Evolutionary conservation across 1,284 basidiomycete species (phyloP), one percentile per base, ranked within the genome.

Genomic region (Malassezia psittaci): DNA sequence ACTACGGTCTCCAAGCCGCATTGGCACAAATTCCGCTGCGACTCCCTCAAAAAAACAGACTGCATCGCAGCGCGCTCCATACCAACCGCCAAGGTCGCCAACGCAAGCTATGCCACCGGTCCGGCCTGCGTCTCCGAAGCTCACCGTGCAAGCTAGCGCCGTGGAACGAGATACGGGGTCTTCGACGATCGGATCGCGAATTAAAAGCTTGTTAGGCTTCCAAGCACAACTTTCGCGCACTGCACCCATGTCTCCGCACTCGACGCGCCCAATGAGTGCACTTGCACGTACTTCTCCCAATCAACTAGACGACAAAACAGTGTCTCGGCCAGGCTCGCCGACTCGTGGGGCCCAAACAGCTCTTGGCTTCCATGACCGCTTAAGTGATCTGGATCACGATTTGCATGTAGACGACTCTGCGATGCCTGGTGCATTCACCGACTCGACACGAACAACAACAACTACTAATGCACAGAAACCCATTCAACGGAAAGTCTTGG

Each of bases 171-270:
- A 18, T 11, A 4, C 45, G 32, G 21, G 15, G 4, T 34, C 43
- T 6, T 19, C 45, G 16, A 64, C 64, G 19, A 40, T 66, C n/a
- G 62, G 66, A 11, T 62, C 64, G 16, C 64, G 62, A 54, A 59
- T 68, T 61, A 63, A 65, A 37, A 63, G 64, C 19, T 59, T 68
- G 49, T 55, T 68, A 16, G 66, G 66, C 6, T 49, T 68, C 45
- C 63, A 50, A 18, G 12, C 54, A 48, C 51, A 51, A 41, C 3
- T 12, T 1, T 13, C 12, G 54, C 12, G 58, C 60, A 16, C 58
- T 52, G 58, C 48, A 54, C 64, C 5, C 50, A 57, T 33, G 19
- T 59, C 48, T 3, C 48, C 40, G 5, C 41, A n/a, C 44, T n/a
- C 19, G 8, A 19, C 38, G 6, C 53, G 32, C 15, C 51, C 35